Evolutionary conservation across 495 filamentous ascomycete genomes (phyloP), one percentile per base, ranked within the genome.

Genomic region (Aspergillus funiculosus): DNA sequence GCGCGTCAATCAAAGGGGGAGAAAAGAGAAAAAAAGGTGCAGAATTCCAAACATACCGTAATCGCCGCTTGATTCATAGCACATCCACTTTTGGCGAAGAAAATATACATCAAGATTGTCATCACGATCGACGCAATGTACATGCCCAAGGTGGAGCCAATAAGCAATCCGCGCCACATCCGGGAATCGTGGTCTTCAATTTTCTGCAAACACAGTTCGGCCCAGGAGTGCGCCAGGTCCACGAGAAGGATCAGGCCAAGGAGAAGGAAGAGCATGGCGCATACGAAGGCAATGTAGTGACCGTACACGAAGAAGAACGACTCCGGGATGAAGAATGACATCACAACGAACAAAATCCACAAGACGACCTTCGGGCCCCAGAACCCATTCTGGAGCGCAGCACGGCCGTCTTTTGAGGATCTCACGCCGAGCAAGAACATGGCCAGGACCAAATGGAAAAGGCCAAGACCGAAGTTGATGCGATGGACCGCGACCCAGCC

Each of bases 211-310:
- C 94, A 97, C 58, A 91, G 84, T 63, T 98, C 92, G 14, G 92
- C 92, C 89, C 91, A 97, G n/a, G 86, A 86, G 61, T 98, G 94
- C 5, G 92, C 92, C 43, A 98, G 78, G 48, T 98, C 92, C 26
- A 98, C 91, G 29, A 98, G 71, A 17, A 98, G 79, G 42, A 97
- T 86, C 43, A 98, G 74, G 20, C 92, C 92, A 30, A 98, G 77
- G 2, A 98, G 77, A 7, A 98, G 76, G 77, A 98, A 98, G 27
- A 96, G 74, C 74, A 95, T 92, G 34, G 92, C 92, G 52, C 86
- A 83, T 39, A 87, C 66, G 41, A 95, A 78, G 30, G 92, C 84
- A 54, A 97, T 80, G 63, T 95, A 97, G 66, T 94, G 89, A 42
- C 94, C 92, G 79, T 90, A 98, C 44, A 89, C 78, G 61, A 94